Base-by-base conservation (phyloP, 768 basidiomycete species). In the Trametes maxima region DNA sequence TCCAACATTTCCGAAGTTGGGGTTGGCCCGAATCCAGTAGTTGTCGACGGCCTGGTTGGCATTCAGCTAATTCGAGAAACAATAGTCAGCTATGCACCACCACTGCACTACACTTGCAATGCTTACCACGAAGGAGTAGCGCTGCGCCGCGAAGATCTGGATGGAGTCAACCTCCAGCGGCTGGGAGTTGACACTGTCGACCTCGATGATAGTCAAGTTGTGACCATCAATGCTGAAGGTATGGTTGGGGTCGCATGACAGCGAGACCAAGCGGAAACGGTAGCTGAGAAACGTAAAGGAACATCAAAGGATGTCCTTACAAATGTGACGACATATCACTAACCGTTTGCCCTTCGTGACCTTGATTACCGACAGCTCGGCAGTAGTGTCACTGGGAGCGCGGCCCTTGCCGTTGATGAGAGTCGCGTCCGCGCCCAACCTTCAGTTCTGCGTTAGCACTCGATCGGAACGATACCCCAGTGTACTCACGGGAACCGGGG, bases 21-120 rank as follows among this genome's bases (percentile, higher is more conserved):
- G 77, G 71, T 75, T 71, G 0, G 82, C 74, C n/a, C 82, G 80
- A 52, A 85, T 73, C 83, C 83, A 87, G 68, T 86, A 87, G 66
- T 84, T 87, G 3, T 70, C 76, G 22, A 80, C 66, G 0, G 75
- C 62, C 54, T 84, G 78, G 62, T 75, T 76, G 13, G 80, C 80
- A 11, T 63, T 48, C 39, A 67, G 58, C 67, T 68, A 54, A 44
- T 21, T 33, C 3, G 8, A 33, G 35, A 21, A 16, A 19, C 5
- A 35, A 52, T 14, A 3, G 28, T 33, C 28, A 16, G 19, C n/a
- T n/a, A n/a, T n/a, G n/a, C n/a, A n/a, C n/a, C n/a, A n/a, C n/a
- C n/a, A n/a, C n/a, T n/a, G n/a, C n/a, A n/a, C n/a, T n/a, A n/a
- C n/a, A n/a, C n/a, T n/a, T n/a, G n/a, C n/a, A n/a, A n/a, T n/a